Conservation (phyloP, 495 filamentous ascomycete species). For the Chaetomium cochliodes region DNA sequence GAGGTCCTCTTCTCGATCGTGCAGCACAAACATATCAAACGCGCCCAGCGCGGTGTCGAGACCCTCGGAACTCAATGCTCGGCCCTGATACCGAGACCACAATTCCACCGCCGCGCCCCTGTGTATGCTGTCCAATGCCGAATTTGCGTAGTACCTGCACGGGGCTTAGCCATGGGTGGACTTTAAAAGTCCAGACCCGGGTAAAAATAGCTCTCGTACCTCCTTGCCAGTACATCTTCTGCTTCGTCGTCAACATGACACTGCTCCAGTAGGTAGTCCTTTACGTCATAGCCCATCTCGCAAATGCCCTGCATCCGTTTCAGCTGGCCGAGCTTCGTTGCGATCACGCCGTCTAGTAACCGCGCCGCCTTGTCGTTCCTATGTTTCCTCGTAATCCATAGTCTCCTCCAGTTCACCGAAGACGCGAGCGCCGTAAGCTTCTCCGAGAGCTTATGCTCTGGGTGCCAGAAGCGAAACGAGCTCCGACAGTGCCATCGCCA, state of each 20-base stretch:
- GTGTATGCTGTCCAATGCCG: constrained; percentile 75
- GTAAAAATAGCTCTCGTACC: constrained; percentile 47
- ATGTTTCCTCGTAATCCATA: constrained; percentile 61
- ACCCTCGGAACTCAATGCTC: constrained; percentile 25
- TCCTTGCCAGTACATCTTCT: constrained; percentile 78
- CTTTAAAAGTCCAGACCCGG: not conserved
- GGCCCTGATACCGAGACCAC: constrained; percentile 59
- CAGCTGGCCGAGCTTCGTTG: constrained; percentile 65
- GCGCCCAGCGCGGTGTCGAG: constrained; percentile 74
- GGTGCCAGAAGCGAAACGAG: constrained; percentile 71
- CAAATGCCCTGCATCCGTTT: constrained; percentile 67
- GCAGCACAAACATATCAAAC: constrained; percentile 84
- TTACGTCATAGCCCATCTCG: constrained; percentile 77
- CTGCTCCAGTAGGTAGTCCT: constrained; percentile 75
- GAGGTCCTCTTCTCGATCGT: constrained; percentile 66
- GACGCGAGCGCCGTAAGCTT: constrained; percentile 52
- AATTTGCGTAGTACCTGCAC: constrained; percentile 68
- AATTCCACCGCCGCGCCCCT: constrained; percentile 71
- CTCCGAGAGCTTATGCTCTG: constrained; percentile 58
- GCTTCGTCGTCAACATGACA: constrained; percentile 54
- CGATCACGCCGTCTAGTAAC: constrained; percentile 68
- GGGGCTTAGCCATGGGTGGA: constrained; percentile 11
- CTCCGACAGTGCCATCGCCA: constrained; percentile 74
- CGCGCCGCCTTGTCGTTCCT: constrained; percentile 55
- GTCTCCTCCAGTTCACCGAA: constrained; percentile 71